phyloP scores from a whole-genome alignment of 1,284 basidiomycete species.

The Boletus holoroseus region DNA sequence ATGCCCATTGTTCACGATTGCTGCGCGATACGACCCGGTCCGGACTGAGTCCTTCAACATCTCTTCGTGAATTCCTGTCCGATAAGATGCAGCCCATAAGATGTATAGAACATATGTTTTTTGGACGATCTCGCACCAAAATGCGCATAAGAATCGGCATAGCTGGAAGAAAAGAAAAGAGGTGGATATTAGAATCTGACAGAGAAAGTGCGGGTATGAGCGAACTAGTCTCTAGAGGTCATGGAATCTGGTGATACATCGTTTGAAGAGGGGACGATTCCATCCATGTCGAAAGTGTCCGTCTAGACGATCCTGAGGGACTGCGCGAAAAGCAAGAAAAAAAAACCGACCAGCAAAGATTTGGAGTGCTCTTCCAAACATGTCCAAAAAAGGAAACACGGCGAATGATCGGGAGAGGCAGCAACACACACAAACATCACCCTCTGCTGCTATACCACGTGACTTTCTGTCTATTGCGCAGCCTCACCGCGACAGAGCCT shows the following conservation, averaged over 20 bases:
- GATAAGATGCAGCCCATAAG: conserved; percentile 8
- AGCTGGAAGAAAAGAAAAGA: conserved; percentile 45
- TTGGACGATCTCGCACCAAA: conserved; percentile 59
- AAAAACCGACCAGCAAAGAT: background rate
- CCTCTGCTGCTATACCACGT: conserved; percentile 18
- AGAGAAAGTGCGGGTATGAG: conserved; percentile 32
- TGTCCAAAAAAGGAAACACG: conserved; percentile 14
- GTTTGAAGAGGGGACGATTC: conserved; percentile 40
- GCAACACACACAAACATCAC: conserved; percentile 24
- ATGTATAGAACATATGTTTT: background rate
- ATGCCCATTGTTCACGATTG: conserved; percentile 93
- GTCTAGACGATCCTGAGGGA: conserved; percentile 15
- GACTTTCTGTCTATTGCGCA: conserved; percentile 10
- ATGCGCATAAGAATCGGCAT: conserved; percentile 91
- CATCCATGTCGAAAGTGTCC: conserved; percentile 38
- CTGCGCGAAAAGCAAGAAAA: background rate
- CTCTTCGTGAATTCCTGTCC: conserved; percentile 90
- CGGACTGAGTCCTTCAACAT: conserved; percentile 99
- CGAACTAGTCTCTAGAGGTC: conserved; percentile 81
- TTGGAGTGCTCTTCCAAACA: background rate
- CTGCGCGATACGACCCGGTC: conserved; percentile 91
- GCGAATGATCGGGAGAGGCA: conserved; percentile 9
- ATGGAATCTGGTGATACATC: conserved; percentile 41
- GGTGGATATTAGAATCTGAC: conserved; percentile 31
- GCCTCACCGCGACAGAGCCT: conserved; percentile 17